Evolutionary conservation across 495 filamentous ascomycete genomes (phyloP), one percentile per base, ranked within the genome.

Genomic region (Astrothelium subdiscretum): DNA sequence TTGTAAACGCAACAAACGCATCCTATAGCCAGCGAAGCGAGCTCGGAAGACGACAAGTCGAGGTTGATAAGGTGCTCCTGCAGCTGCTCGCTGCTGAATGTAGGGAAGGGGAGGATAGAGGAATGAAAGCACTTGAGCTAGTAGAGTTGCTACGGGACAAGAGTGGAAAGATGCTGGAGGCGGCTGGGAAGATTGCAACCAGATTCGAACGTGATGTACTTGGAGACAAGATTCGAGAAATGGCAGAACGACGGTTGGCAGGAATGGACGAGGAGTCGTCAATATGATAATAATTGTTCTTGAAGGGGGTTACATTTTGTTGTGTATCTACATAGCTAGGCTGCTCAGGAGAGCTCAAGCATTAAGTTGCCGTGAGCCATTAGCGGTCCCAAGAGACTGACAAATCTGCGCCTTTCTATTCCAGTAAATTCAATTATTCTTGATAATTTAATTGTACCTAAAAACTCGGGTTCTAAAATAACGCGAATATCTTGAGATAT

Each of bases 31-130:
- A 95, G 69, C 83, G 85, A n/a, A 77, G 84, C 0, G 81, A 84
- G 60, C 76, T 95, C 27, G 80, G 82, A 12, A 78, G 83, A 32
- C 79, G 87, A 40, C 90, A 95, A 70, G 73, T 89, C 32, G 88
- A 90, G 51, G 81, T 95, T 60, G 90, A 98, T 74, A 95, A 94
- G 74, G 82, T 85, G 24, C 77, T 98, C 42, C 78, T 98, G 62
- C 92, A 96, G 78, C 80, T 98, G 71, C 78, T 98, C 72, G 91
- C 89, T 32, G 78, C 85, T 27, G 94, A 96, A 78, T 97, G 94
- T 71, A 83, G 89, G 65, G 90, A 90, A 66, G 90, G 90, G 38
- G 95, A 97, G 71, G 91, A 96, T 48, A 78, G 86, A 18, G 94
- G 92, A 2, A 96, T 95, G 89, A 91, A 92, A 68, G 94, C 94